Base-by-base conservation (phyloP, 139 green algal species). In the Bryopsis sp. region DNA sequence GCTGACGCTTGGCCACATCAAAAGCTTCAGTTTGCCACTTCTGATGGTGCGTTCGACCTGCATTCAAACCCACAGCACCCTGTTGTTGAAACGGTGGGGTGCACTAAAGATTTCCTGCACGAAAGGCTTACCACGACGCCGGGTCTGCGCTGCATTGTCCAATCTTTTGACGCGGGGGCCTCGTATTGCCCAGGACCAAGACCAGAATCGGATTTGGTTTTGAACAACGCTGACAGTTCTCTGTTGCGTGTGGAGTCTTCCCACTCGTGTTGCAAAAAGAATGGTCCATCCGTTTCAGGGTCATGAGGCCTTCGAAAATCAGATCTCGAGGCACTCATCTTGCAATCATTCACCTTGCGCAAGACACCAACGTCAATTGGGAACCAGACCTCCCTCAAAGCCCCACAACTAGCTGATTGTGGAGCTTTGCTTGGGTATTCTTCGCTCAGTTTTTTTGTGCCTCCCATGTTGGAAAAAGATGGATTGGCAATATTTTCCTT, bases 91-190 rank as follows among this genome's bases (percentile, higher is more conserved):
- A n/a, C n/a, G n/a, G n/a, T n/a, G n/a, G n/a, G n/a, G n/a, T n/a
- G n/a, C n/a, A n/a, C n/a, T n/a, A n/a, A n/a, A n/a, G n/a, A 54
- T 54, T 54, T 54, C 43, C 43, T 54, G 43, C 43, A 54, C 15
- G 43, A 19, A 26, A 54, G n/a, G n/a, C 43, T 19, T 19, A 54
- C 43, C 43, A 54, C 43, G 15, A 19, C 19, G 43, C 15, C 43
- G 43, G 15, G 11, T 54, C 15, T 26, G 15, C 43, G 11, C 43
- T 19, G 11, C 43, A 54, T 54, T 11, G 43, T 54, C 15, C 15
- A 11, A 54, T 54, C 43, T 19, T 54, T 54, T 11, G 43, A 54
- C 43, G 43, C 19, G 43, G 43, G 43, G 11, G 15, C 43, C 43
- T 54, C 43, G 43, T 54, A 54, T 11, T 54, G 19, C 43, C 43